Evolutionary conservation across 2,329 filamentous ascomycete genomes (phyloP), one percentile per base, ranked within the genome.

Genomic region (Penicillium sp.): DNA sequence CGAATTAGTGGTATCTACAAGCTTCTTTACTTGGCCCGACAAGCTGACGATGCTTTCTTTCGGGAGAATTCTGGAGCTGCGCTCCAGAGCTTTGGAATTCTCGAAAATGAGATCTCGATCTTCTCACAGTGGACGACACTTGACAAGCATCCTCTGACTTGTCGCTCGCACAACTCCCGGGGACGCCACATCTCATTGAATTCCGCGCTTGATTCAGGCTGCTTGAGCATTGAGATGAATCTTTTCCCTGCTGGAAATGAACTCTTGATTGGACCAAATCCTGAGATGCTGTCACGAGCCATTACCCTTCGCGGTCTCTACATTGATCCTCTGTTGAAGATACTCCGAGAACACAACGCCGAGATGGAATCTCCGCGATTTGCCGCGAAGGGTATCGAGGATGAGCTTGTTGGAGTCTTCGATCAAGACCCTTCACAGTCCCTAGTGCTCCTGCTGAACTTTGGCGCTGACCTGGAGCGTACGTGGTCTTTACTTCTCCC

Each of bases 141-240:
- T 10, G 31, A 34, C n/a, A 38, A 26, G 16, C 23, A 42, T 15
- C 58, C 59, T 10, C 49, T 59, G 9, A 31, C 47, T 38, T 63
- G 60, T 46, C 74, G 76, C 56, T 76, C 73, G 1, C 74, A 76
- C 59, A 76, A 77, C 49, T 73, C 76, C 49, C 76, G 77, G 64
- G 74, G 69, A 68, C 69, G 73, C 10, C 57, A 60, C 15, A 65
- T 75, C 1, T 74, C 74, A 4, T 61, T 77, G 21, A 74, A 71
- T 47, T 57, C 64, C 18, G 74, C 74, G 2, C 60, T 77, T 0
- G 65, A 66, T 4, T 67, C 67, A n/a, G 75, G 75, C 24, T 74
- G 70, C 51, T 70, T 71, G 4, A 69, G 74, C 39, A 68, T 79
- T 12, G 77, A 80, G 64, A 76, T 75, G 2, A 76, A 79, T 48